Conservation (phyloP, 2,329 filamentous ascomycete species). For the Pseudocercospora pini-densiflorae region DNA sequence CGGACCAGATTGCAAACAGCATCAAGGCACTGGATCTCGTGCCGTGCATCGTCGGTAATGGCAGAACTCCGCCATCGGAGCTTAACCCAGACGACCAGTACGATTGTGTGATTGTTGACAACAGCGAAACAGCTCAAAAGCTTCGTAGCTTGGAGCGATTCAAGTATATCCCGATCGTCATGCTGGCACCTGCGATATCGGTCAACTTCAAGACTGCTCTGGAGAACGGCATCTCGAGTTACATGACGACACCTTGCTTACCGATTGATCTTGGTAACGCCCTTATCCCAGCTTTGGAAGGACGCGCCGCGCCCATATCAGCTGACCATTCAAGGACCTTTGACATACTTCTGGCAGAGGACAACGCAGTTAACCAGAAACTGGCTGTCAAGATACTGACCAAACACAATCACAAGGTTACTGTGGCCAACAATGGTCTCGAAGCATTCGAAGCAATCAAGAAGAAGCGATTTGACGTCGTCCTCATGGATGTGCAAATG, state of each 20-base stretch:
- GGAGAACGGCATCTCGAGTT: conserved; percentile 96
- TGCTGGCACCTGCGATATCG: conserved; percentile 85
- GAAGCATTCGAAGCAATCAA: conserved; percentile 94
- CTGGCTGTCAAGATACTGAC: conserved; percentile 95
- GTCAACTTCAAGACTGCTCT: conserved; percentile 92
- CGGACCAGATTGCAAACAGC: conserved; percentile 77
- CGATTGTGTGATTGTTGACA: conserved; percentile 95
- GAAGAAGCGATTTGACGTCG: conserved; percentile 90
- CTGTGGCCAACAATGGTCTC: conserved; percentile 91
- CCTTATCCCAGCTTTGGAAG: conserved; percentile 93
- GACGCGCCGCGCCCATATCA: conserved; percentile 85
- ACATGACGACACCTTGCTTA: conserved; percentile 96
- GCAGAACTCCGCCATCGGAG: conserved; percentile 59
- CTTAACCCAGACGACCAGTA: conserved; percentile 68
- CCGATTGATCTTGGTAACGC: conserved; percentile 94
- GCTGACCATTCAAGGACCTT: conserved; percentile 95
- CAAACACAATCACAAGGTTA: conserved; percentile 92
- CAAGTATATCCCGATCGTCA: conserved; percentile 95
- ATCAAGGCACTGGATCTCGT: conserved; percentile 77
- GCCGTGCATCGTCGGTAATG: conserved; percentile 83
- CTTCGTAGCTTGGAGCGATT: conserved; percentile 89
- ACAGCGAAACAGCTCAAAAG: conserved; percentile 84
- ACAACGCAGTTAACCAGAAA: conserved; percentile 96
- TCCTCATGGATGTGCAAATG: conserved; percentile 99
- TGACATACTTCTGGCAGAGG: conserved; percentile 92